Evolutionary conservation across 129 eudicot species (phyloP).

Genomic region (Centaurea solstitialis): DNA sequence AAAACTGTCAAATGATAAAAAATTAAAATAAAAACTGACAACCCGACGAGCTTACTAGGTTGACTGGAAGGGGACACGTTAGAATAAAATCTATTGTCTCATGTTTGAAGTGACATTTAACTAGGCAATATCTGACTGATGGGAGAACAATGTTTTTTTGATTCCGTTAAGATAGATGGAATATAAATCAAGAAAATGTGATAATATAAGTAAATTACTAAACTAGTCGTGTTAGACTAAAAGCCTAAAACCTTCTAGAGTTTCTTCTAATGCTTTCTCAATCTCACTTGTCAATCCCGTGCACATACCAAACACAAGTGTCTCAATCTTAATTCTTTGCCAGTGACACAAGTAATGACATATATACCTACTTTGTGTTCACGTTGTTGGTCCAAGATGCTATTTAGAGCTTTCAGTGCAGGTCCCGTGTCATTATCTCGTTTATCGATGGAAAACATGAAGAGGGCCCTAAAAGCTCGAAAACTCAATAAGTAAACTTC

Average conservation of each 20-base stretch:
- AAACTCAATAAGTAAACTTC: background rate
- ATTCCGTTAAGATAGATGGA: background rate
- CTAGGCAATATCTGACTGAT: background rate
- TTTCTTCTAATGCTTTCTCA: background rate
- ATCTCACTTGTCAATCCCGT: background rate
- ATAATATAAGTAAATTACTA: background rate
- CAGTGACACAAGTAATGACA: background rate
- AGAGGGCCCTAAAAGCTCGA: background rate
- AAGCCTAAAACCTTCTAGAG: background rate
- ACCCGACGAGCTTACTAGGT: background rate
- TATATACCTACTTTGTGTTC: background rate
- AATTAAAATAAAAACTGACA: background rate
- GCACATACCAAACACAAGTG: background rate
- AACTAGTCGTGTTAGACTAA: background rate
- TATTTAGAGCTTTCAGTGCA: background rate
- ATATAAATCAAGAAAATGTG: background rate
- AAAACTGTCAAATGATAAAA: background rate
- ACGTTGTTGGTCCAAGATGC: background rate
- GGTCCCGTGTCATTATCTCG: background rate
- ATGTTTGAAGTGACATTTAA: background rate
- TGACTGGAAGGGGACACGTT: background rate
- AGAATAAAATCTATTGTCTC: background rate
- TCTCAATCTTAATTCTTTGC: background rate
- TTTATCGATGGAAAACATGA: background rate
- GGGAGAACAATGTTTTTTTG: background rate